Base-by-base conservation (phyloP, 192 early-diverging fungal genomes). In the Blastocladiella britannica region DNA sequence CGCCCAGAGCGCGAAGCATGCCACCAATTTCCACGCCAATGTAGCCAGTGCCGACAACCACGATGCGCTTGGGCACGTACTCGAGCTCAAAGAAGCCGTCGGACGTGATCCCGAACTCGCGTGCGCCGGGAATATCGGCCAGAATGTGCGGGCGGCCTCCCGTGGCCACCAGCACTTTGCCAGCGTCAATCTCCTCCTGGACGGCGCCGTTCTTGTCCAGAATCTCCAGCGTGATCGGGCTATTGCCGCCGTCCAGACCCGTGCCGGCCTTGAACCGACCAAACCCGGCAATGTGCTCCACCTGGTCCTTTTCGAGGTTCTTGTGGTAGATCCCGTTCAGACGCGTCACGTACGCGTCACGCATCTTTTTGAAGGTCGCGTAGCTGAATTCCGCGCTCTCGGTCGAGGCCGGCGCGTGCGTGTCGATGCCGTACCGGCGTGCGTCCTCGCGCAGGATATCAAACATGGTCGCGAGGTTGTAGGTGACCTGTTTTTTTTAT, bases 51-150 rank as follows among this genome's bases (percentile, higher is more conserved):
- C 88, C 88, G 25, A 86, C 79, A 25, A 91, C 82, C 30, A 82
- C 77, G n/a, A 93, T 86, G 66, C 83, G 80, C 73, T 91, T 89
- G 53, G 94, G 94, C 67, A 89, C 79, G 27, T 83, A 58, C 58
- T 89, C 82, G 37, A 98, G 73, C 28, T 91, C 86, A 75, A 98
- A 98, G 73, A 98, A 98, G 9, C 86, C 85, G 70, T 98, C 94
- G 54, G 81, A 85, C 60, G 81, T 82, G 58, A 98, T 89, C 53
- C 91, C 93, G 30, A 75, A 65, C 63, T 92, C 86, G 4, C 56
- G 26, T 18, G 84, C 82, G 28, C 93, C 93, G 29, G 84, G 82
- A 51, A 85, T 70, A 29, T 68, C 25, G n/a, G 37, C n/a, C 37
- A 89, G 94, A 60, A 91, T 82, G 26, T 71, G 59, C 26, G 83